phyloP scores from a whole-genome alignment of 2,329 filamentous ascomycete genomes.

The Ceratocystis ficicola region DNA sequence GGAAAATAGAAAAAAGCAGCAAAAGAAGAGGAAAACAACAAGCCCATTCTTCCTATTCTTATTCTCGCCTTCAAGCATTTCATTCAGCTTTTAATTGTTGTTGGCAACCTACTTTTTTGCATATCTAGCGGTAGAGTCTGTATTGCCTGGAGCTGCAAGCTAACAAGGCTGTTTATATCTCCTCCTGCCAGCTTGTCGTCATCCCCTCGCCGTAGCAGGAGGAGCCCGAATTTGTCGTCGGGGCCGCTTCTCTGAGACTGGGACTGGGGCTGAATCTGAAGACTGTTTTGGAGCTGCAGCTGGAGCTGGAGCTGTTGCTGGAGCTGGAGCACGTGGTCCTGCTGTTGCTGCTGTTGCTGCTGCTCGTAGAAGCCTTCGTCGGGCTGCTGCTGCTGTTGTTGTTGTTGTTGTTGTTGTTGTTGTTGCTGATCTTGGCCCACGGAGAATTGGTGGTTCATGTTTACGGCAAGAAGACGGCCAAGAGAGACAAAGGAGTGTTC shows the following conservation, averaged over 20 bases:
- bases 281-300: background rate
- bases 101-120: conserved; percentile 15
- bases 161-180: no score
- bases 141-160: conserved; percentile 13
- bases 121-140: conserved; percentile 10
- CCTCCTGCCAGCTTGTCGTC: background rate
- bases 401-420: no score
- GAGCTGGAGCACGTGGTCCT: background rate
- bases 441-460: no score
- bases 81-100: background rate
- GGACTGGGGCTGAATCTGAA: background rate
- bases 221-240: background rate
- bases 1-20: background rate
- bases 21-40: background rate
- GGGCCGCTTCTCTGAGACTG: background rate
- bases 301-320: background rate
- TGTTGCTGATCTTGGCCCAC: no score
- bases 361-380: conserved; percentile 21
- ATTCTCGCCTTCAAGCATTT: no score
- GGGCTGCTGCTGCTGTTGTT: conserved; percentile 5
- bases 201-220: background rate
- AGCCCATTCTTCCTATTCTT: background rate
- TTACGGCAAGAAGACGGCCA: no score
- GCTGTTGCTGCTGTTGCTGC: conserved; percentile 11
- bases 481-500: no score